phyloP scores from a whole-genome alignment of 2,329 filamentous ascomycete genomes.

The Immersiporthe knoxdaviesiana region DNA sequence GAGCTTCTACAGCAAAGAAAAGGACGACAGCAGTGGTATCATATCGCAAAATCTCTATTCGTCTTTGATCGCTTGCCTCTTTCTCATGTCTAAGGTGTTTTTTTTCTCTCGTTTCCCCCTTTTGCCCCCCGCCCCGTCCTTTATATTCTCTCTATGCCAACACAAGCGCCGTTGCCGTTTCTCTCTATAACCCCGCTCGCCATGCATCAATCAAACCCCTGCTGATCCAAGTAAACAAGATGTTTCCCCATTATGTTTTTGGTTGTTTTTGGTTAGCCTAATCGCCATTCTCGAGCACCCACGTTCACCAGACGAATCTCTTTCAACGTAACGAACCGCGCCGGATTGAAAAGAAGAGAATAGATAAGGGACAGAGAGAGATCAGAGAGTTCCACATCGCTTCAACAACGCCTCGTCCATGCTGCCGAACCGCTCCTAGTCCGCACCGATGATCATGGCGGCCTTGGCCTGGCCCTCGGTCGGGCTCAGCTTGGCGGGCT shows the following conservation, averaged over 20 bases:
- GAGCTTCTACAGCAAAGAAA: background rate
- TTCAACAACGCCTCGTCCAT: background rate
- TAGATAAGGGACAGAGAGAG: background rate
- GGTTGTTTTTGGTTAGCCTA: background rate
- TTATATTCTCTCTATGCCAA: background rate
- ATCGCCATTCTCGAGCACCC: background rate
- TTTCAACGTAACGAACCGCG: background rate
- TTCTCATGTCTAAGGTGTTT: background rate
- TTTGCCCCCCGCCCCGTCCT: background rate
- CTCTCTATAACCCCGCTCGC: background rate
- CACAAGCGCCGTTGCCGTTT: background rate
- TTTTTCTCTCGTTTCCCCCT: background rate
- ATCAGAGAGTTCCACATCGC: background rate
- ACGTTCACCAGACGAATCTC: background rate
- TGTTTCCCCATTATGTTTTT: background rate
- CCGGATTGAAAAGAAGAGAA: background rate
- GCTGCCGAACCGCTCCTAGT: slow-evolving; percentile 3
- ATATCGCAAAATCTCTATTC: background rate
- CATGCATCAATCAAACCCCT: background rate
- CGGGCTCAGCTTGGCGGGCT: slow-evolving; percentile 39
- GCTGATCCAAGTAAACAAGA: background rate
- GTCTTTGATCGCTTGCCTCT: background rate
- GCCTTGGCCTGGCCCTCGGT: slow-evolving; percentile 1
- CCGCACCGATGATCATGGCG: background rate
- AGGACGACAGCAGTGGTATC: background rate